These are phyloP conservation scores for Mycena alexandri DNA, from an alignment of 768 basidiomycete species.

Conservation along the genomic window DNA sequence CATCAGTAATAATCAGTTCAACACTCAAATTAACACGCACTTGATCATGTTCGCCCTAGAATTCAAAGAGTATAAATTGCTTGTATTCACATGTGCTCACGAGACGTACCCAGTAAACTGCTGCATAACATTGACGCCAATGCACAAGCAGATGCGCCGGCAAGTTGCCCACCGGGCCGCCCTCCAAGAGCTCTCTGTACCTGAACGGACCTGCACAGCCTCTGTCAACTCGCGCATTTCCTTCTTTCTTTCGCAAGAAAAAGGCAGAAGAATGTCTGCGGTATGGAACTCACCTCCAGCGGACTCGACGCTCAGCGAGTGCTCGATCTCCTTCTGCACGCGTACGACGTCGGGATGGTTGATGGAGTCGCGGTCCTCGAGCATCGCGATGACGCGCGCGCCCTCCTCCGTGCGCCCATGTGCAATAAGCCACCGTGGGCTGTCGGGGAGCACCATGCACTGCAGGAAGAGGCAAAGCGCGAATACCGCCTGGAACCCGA, in stretches of 20 bases:
- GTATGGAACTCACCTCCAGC: conserved; percentile 46
- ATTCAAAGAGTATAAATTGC: background rate
- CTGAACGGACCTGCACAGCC: conserved; percentile 47
- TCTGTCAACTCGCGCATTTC: background rate
- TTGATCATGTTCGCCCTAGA: conserved; percentile 55
- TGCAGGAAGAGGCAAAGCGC: conserved; percentile 53
- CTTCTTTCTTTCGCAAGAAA: background rate
- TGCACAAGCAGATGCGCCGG: conserved; percentile 52
- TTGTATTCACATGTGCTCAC: too few species aligned
- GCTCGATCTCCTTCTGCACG: conserved; percentile 52
- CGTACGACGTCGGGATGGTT: conserved; percentile 51
- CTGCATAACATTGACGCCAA: conserved; percentile 57
- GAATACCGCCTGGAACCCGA: conserved; percentile 56
- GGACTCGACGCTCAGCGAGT: conserved; percentile 52
- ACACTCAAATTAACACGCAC: conserved; percentile 33
- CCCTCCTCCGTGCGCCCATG: conserved; percentile 53
- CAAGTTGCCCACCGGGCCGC: conserved; percentile 54
- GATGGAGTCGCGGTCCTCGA: conserved; percentile 48
- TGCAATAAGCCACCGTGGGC: conserved; percentile 56
- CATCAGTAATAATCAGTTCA: background rate
- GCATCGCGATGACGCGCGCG: conserved; percentile 49
- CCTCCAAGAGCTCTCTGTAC: conserved; percentile 51
- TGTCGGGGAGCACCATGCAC: conserved; percentile 51
- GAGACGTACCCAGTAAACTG: conserved; percentile 56
- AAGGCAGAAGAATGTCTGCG: too few species aligned